Conservation (phyloP, 2,329 filamentous ascomycete genomes). For the Anisogramma anomala region DNA sequence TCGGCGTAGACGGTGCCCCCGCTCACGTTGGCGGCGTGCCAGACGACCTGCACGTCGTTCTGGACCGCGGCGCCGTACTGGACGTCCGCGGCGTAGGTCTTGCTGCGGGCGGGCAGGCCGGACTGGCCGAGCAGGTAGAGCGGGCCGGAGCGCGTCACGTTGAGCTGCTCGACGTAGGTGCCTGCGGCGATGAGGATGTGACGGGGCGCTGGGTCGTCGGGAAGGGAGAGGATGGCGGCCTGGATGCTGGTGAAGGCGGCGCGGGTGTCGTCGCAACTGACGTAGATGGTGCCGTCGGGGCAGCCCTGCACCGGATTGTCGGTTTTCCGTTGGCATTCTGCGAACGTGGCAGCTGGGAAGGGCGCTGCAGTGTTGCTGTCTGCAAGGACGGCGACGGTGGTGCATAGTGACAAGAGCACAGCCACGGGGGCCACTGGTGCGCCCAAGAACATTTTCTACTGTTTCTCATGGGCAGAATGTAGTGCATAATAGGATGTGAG, state of each 20-base stretch:
- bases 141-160: slow-evolving; percentile 50
- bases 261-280: slow-evolving; percentile 24
- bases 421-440: slow-evolving; percentile 10
- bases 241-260: slow-evolving; percentile 30
- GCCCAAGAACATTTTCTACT: slow-evolving; percentile 3
- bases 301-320: slow-evolving; percentile 26
- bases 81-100: slow-evolving; percentile 28
- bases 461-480: no score
- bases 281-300: slow-evolving; percentile 29
- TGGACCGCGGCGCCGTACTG: slow-evolving; percentile 27
- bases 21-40: slow-evolving; percentile 44
- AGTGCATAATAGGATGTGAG: no score
- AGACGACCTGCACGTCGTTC: slow-evolving; percentile 45
- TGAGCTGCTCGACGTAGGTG: slow-evolving; percentile 52
- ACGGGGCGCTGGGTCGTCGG: slow-evolving; percentile 31
- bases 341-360: slow-evolving; percentile 21
- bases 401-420: slow-evolving; percentile 2
- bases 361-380: slow-evolving; percentile 8
- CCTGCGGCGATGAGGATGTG: slow-evolving; percentile 50
- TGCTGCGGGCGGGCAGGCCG: slow-evolving; percentile 23
- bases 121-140: slow-evolving; percentile 51
- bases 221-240: slow-evolving; percentile 29
- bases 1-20: slow-evolving; percentile 33
- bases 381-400: slow-evolving; percentile 11
- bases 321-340: slow-evolving; percentile 24